Conservation (phyloP, 176 grass and related monocot species). For the Avena atlantica region DNA sequence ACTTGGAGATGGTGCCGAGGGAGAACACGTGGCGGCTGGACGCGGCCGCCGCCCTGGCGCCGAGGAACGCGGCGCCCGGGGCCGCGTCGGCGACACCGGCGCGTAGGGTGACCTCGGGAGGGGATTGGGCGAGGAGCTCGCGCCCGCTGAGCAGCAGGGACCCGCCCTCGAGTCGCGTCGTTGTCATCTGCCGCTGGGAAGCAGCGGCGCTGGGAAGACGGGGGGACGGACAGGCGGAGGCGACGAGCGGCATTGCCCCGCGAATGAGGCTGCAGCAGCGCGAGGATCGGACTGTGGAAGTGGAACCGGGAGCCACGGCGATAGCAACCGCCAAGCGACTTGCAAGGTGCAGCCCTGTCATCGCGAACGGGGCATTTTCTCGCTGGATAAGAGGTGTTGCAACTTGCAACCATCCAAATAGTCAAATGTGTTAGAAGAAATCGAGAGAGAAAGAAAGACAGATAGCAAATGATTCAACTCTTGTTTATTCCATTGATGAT, state of each 20-base stretch:
- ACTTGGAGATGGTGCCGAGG: conserved; percentile 45
- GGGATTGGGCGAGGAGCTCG: conserved; percentile 36
- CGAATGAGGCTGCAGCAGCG: not conserved
- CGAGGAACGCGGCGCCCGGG: conserved; percentile 49
- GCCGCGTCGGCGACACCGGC: not conserved
- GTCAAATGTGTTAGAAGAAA: too few relatives aligned
- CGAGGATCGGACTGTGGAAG: not conserved
- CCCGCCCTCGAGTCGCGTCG: conserved; percentile 39
- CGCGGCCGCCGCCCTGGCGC: conserved; percentile 38
- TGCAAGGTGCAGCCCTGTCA: not conserved
- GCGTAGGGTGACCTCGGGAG: conserved; percentile 41
- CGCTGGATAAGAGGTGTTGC: not conserved
- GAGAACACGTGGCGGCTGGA: conserved; percentile 57
- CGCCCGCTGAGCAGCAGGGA: conserved; percentile 37
- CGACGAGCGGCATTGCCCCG: conserved; percentile 34
- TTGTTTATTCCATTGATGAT: too few relatives aligned
- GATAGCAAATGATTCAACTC: too few relatives aligned
- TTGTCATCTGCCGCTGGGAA: not conserved
- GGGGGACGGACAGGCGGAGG: not conserved
- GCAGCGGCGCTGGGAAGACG: not conserved
- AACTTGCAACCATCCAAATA: too few relatives aligned
- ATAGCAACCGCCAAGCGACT: not conserved
- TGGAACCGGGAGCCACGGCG: not conserved
- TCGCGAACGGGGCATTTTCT: not conserved
- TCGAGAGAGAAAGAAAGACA: too few relatives aligned